Evolutionary conservation across 176 grass and related monocot species (phyloP).

Genomic region (Aegilops tauschii): DNA sequence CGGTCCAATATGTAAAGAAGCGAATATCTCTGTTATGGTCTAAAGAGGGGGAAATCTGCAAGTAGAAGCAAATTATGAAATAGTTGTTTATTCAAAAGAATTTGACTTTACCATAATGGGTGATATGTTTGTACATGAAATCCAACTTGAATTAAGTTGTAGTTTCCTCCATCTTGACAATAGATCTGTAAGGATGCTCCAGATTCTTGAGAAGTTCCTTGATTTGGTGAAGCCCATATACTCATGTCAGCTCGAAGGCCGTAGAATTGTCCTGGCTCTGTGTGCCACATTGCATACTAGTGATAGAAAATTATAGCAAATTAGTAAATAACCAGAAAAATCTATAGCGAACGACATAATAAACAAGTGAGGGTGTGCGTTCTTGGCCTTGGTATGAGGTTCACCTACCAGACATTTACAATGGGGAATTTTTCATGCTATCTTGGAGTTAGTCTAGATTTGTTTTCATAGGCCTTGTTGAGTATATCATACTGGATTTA

Average conservation of each 20-base stretch:
- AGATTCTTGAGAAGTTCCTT: neutral
- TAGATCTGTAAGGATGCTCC: slow-evolving; percentile 13
- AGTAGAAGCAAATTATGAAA: neutral
- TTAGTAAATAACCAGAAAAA: neutral
- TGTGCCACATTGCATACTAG: neutral
- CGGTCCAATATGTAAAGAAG: slow-evolving; percentile 40
- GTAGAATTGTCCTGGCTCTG: neutral
- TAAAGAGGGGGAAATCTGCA: slow-evolving; percentile 16
- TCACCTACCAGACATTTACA: neutral
- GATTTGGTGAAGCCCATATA: slow-evolving; percentile 21
- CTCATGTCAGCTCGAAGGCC: slow-evolving; percentile 24
- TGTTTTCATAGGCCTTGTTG: neutral
- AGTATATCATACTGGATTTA: neutral
- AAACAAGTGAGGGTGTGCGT: neutral
- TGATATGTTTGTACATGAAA: slow-evolving; percentile 24
- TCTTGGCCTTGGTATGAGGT: neutral
- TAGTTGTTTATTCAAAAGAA: neutral
- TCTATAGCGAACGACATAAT: neutral
- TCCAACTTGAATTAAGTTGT: slow-evolving; percentile 5
- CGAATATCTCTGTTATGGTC: slow-evolving; percentile 28
- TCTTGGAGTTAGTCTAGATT: neutral
- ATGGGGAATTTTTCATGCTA: neutral
- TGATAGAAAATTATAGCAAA: neutral
- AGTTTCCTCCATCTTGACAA: neutral
- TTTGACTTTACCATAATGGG: neutral